phyloP scores from a whole-genome alignment of 768 basidiomycete genomes.

The Leccinum rimulosum region DNA sequence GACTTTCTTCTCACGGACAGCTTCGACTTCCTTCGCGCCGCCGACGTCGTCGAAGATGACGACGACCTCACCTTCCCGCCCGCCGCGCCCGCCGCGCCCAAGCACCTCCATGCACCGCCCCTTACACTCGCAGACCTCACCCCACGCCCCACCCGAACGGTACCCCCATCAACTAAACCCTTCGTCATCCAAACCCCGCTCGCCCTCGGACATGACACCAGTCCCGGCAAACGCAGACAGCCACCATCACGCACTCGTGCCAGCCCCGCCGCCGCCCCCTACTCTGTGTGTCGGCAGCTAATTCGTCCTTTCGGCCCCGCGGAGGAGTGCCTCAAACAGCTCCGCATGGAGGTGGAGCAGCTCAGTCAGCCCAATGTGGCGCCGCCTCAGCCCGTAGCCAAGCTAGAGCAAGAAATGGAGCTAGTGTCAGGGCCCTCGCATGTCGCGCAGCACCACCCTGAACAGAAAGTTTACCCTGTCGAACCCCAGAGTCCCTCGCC shows the following conservation, averaged over 20 bases:
- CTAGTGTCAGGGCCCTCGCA: not conserved
- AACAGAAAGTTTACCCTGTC: not conserved
- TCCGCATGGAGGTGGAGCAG: constrained; percentile 18
- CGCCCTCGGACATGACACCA: constrained; percentile 11
- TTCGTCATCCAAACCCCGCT: constrained; percentile 6
- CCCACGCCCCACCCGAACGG: constrained; percentile 30
- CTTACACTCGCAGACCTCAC: constrained; percentile 42
- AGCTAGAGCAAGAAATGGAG: not conserved
- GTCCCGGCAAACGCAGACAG: constrained; percentile 14
- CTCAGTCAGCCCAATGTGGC: constrained; percentile 13
- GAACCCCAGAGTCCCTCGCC: not conserved
- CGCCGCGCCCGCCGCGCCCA: constrained; percentile 32
- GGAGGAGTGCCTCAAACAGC: constrained; percentile 24
- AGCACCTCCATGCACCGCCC: constrained; percentile 27
- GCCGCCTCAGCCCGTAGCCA: constrained; percentile 4
- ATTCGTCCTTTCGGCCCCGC: constrained; percentile 20
- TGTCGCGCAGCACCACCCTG: not conserved
- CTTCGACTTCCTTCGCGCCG: constrained; percentile 38
- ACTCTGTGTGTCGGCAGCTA: not conserved
- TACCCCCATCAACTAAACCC: constrained; percentile 17
- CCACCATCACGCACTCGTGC: constrained; percentile 1
- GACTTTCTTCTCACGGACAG: constrained; percentile 37
- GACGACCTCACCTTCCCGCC: constrained; percentile 40
- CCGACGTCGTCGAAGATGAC: constrained; percentile 24
- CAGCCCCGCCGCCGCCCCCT: not conserved